These are phyloP conservation scores for Coelastrella sp. DNA, from an alignment of 139 green algal species.

Conservation along the genomic window DNA sequence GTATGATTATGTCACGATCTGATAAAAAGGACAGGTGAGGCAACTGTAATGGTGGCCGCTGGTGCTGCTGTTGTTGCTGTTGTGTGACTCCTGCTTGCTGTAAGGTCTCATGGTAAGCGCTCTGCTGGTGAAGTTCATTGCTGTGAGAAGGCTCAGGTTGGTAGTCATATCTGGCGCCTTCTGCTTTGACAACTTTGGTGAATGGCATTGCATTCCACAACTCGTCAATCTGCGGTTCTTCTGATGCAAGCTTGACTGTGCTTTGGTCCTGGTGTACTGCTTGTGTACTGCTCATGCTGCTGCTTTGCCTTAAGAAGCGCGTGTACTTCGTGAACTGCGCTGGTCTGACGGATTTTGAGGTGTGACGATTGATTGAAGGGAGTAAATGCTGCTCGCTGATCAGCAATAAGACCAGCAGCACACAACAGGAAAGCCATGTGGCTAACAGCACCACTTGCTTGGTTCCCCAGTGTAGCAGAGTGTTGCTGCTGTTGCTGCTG, in stretches of 20 bases:
- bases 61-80: neutral
- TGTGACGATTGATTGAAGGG: neutral
- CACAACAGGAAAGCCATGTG: neutral
- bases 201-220: neutral
- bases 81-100: too few species aligned
- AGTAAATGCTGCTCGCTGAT: neutral
- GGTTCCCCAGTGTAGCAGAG: neutral
- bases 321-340: neutral
- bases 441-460: neutral
- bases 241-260: neutral
- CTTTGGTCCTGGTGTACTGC: neutral
- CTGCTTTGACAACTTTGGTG: neutral
- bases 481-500: too few species aligned
- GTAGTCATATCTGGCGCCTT: neutral
- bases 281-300: neutral
- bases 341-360: neutral
- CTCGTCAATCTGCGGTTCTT: neutral
- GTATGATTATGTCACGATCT: neutral
- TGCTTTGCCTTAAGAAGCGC: neutral
- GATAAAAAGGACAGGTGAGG: neutral
- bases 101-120: too few species aligned
- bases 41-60: neutral
- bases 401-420: neutral
- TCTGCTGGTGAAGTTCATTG: too few species aligned
- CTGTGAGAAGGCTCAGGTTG: too few species aligned